Base-by-base conservation (phyloP, 2,329 filamentous ascomycete species). In the Aspergillus persii region DNA sequence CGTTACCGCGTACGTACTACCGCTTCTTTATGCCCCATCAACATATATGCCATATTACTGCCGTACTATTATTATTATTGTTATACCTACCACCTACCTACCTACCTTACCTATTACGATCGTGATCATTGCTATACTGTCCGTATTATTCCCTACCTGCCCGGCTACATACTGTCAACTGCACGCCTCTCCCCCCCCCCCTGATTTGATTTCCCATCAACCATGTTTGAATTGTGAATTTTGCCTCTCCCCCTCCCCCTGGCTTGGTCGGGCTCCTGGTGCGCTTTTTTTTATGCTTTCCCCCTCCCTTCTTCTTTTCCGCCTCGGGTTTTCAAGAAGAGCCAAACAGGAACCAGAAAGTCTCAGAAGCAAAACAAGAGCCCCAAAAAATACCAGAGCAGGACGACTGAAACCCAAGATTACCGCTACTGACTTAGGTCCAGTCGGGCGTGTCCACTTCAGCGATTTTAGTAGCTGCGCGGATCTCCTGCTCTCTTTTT, bases 21-120 rank as follows among this genome's bases (percentile, higher is more conserved):
- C 31, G 30, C 31, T n/a, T n/a, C 53, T 26, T 47, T 41, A 18
- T 61, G 50, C 41, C 50, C 52, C 55, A 5, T 41, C 54, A 56
- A 57, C 54, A 36, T 61, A 53, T 23, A 23, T 23, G 18, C 18
- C 18, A 23, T 60, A 63, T 68, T 63, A 47, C 44, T 27, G 44
- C 8, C n/a, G 26, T 12, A 63, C 65, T 27, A 41, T 54, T 26
- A n/a, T 54, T 27, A 47, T 12, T 36, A 36, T 36, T 9, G 4
- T 15, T 8, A 36, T 36, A 12, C 18, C 18, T 23, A 23, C 18
- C 18, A 23, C 18, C 18, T 23, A 23, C 18, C 18, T 23, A 23
- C 18, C 18, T 23, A 23, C 18, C 18, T 23, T 23, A 23, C 18
- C 18, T 23, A 23, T 23, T 23, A 1, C 18, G 33, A 8, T 36